Evolutionary conservation across 495 filamentous ascomycete genomes (phyloP).

Genomic region (Podospora pseudoanserina): DNA sequence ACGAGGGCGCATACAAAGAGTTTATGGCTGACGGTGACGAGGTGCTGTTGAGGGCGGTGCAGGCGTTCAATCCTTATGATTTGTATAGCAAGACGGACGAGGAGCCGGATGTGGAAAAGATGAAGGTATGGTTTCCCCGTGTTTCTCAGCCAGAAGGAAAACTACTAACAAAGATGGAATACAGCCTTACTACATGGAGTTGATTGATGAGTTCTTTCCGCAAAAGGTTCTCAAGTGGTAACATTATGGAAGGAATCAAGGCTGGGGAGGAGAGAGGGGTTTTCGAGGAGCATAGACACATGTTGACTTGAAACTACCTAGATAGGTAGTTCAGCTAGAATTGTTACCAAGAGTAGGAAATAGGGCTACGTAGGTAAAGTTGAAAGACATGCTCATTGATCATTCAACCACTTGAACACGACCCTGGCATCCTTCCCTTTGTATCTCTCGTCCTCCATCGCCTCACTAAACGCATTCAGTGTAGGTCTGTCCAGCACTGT

Average conservation of each 20-base stretch:
- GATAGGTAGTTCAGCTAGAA: not conserved
- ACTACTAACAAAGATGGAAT: conserved; percentile 6
- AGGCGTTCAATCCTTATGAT: conserved; percentile 88
- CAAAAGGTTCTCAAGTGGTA: conserved; percentile 75
- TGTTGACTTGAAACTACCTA: not conserved
- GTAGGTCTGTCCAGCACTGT: conserved; percentile 29
- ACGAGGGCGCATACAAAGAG: conserved; percentile 67
- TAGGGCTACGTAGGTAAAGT: too few relatives aligned
- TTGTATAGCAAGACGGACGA: conserved; percentile 89
- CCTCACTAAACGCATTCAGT: conserved; percentile 25
- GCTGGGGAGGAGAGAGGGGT: too few relatives aligned
- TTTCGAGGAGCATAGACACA: not conserved
- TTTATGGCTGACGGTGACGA: conserved; percentile 80
- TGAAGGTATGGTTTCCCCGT: conserved; percentile 50
- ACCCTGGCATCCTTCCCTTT: conserved; percentile 32
- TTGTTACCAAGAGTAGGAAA: too few relatives aligned
- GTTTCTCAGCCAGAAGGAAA: not conserved
- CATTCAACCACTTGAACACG: conserved; percentile 34
- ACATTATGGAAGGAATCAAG: not conserved
- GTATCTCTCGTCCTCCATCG: conserved; percentile 30
- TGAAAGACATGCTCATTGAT: conserved; percentile 12
- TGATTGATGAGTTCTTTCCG: conserved; percentile 84
- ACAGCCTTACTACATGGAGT: conserved; percentile 75
- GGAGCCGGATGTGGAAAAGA: conserved; percentile 65
- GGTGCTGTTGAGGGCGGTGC: conserved; percentile 72